Evolutionary conservation across 768 basidiomycete species (phyloP).

Genomic region (Lactarius trivialis): DNA sequence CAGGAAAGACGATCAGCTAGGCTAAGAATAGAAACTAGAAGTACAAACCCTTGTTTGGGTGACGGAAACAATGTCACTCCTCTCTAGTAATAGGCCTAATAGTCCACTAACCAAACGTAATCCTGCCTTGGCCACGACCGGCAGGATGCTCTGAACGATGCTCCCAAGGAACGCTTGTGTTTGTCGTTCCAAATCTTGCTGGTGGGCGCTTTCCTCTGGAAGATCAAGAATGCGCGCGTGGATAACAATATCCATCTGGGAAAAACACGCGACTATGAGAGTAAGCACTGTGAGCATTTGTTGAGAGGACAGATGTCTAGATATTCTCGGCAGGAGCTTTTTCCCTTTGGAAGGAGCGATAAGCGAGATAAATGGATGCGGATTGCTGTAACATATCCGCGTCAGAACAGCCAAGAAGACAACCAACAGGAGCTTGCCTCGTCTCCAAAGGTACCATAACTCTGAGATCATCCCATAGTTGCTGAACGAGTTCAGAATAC

Average conservation of each 20-base stretch:
- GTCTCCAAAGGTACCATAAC: conserved; percentile 92
- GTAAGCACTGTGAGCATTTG: conserved; percentile 85
- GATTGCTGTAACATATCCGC: conserved; percentile 46
- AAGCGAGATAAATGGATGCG: conserved; percentile 95
- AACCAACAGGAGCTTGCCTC: conserved; percentile 46
- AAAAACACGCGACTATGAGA: conserved; percentile 89
- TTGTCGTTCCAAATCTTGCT: conserved; percentile 73
- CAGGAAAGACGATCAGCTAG: conserved; percentile 3
- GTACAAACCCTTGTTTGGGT: conserved; percentile 72
- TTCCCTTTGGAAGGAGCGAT: conserved; percentile 88
- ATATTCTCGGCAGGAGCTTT: conserved; percentile 80
- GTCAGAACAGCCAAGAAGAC: background rate
- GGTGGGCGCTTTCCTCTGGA: conserved; percentile 52
- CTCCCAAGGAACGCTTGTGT: conserved; percentile 84
- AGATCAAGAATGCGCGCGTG: conserved; percentile 68
- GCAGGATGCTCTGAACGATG: conserved; percentile 81
- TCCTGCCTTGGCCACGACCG: conserved; percentile 70
- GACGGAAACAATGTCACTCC: conserved; percentile 65
- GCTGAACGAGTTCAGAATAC: conserved; percentile 52
- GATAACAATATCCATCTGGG: conserved; percentile 85
- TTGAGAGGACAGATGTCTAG: conserved; percentile 71
- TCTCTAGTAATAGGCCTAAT: conserved; percentile 72
- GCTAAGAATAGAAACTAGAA: conserved; percentile 5
- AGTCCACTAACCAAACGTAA: conserved; percentile 82
- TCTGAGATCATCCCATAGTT: conserved; percentile 73